Percentiles rank a stretch among this genome's conserved stretches.
phyloP scores from a whole-genome alignment of 345 rosid genomes.

The Erodium maritimum region DNA sequence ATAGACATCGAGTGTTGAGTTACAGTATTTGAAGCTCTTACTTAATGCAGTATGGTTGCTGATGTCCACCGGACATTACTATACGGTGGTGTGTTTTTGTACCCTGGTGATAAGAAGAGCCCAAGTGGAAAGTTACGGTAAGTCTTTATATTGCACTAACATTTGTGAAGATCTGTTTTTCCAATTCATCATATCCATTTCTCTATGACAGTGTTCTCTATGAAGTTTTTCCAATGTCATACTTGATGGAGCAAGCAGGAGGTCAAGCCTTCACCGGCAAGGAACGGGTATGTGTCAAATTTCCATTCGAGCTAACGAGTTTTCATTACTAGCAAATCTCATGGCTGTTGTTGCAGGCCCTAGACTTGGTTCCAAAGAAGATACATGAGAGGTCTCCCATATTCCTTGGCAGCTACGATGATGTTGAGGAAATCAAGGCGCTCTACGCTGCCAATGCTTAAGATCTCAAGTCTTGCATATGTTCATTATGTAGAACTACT shows the following conservation, averaged over 20 bases:
- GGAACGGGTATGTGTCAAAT: constrained; percentile 45
- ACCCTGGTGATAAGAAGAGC: constrained; percentile 95
- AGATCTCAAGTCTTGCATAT: not conserved
- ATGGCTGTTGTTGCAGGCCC: constrained; percentile 40
- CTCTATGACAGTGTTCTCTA: constrained; percentile 54
- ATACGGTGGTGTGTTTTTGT: constrained; percentile 89
- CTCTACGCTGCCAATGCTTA: constrained; percentile 39
- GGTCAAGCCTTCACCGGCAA: constrained; percentile 90
- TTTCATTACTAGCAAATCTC: not conserved
- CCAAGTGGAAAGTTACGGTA: constrained; percentile 92
- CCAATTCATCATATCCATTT: not conserved
- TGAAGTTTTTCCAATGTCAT: constrained; percentile 97
- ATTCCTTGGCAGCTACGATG: constrained; percentile 90
- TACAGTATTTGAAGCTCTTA: not conserved
- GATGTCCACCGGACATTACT: constrained; percentile 96
- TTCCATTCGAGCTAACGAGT: not conserved
- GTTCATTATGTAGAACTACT: not conserved
- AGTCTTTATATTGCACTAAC: constrained; percentile 8
- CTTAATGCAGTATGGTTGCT: constrained; percentile 72
- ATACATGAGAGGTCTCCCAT: constrained; percentile 87
- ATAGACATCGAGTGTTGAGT: not conserved
- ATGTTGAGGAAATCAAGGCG: constrained; percentile 82
- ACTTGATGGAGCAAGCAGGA: constrained; percentile 95
- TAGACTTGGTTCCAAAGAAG: constrained; percentile 61
- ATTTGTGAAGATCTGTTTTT: too few relatives aligned